Evolutionary conservation across 148 eudicot species (phyloP), one percentile per base, ranked within the genome.

Genomic region (Amaranthus cruentus): DNA sequence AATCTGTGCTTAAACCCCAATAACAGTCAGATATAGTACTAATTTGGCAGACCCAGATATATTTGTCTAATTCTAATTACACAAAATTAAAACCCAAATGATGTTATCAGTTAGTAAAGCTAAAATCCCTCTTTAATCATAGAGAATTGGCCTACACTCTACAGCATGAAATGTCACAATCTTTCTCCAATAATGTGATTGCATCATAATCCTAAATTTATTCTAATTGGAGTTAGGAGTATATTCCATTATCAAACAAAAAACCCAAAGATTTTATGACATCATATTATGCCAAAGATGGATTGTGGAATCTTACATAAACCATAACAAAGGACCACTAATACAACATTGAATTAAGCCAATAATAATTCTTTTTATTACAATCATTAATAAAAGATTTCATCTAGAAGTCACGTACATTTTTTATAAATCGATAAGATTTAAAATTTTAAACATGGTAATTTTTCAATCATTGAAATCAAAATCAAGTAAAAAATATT

Each of bases 231-330:
- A 28, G 38, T 28, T 28, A 28, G 38, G 38, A 28, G 79, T 69
- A 80, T 54, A 58, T 80, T 68, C 56, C 62, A 71, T 66, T 64
- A 66, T 18, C 71, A 54, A 75, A 66, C 76, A 75, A 75, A 28
- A 47, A 53, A 55, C 51, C 18, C 54, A 10, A 48, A 28, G 15
- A 71, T 50, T 43, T 67, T 15, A 66, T 79, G 57, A 72, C 50
- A 55, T 49, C 55, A 66, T 44, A 55, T 67, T 15, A 72, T 55
- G 75, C 50, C 55, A 66, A 11, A 54, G n/a, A 53, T 44, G 58
- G 61, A 56, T 53, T 18, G 62, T 71, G 66, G 75, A 77, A 77
- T 65, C 80, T 78, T 43, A 18, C 53, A 73, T 9, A 28, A 46
- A 52, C 57, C 6, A 47, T 28, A 70, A 68, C 60, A 9, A 66